Conservation (phyloP, 306 rosid genomes). For the Elaeagnus macrophylla region DNA sequence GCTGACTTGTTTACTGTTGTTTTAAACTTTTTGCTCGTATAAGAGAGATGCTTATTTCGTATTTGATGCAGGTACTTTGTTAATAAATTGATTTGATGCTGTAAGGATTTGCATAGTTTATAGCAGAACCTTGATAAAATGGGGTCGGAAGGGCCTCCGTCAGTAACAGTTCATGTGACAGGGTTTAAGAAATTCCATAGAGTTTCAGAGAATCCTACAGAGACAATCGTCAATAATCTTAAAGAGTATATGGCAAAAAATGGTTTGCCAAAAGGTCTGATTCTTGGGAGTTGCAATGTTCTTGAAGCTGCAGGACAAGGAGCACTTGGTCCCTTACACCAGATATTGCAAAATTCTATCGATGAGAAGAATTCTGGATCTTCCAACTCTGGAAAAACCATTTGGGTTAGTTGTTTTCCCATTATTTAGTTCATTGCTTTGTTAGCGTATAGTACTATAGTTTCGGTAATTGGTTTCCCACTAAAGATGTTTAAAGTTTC, state of each 20-base stretch:
- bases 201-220: slow-evolving; percentile 92
- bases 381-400: slow-evolving; percentile 42
- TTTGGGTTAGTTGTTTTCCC: slow-evolving; percentile 55
- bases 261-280: slow-evolving; percentile 73
- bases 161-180: slow-evolving; percentile 67
- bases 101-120: slow-evolving; percentile 12
- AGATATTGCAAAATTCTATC: slow-evolving; percentile 61
- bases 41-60: slow-evolving; percentile 8
- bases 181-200: slow-evolving; percentile 98
- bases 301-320: slow-evolving; percentile 96
- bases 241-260: slow-evolving; percentile 54
- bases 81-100: slow-evolving; percentile 12
- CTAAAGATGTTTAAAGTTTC: not conserved
- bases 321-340: slow-evolving; percentile 40
- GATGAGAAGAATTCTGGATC: slow-evolving; percentile 41
- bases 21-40: not conserved
- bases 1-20: not conserved
- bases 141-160: slow-evolving; percentile 94
- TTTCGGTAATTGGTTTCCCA: not conserved
- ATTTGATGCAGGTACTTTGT: slow-evolving; percentile 20
- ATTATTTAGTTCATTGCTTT: slow-evolving; percentile 3
- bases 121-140: slow-evolving; percentile 33
- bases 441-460: not conserved
- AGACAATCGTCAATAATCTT: slow-evolving; percentile 56
- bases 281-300: slow-evolving; percentile 69